Conservation (phyloP, 805 yeast genomes). For the Lipomyces yamanashiensis region DNA sequence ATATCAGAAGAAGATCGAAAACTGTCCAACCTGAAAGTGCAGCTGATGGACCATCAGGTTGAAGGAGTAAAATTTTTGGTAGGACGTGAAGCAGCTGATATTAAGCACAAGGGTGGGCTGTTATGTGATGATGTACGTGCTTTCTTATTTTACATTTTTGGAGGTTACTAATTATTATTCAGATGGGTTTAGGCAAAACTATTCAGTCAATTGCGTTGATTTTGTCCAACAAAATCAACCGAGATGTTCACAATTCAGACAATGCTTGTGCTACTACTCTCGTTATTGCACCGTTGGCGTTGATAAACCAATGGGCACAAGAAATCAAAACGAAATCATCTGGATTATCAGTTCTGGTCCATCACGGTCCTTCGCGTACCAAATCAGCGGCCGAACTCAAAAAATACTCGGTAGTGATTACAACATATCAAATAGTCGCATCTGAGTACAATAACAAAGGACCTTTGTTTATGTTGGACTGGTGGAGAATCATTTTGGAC, state of each 20-base stretch:
- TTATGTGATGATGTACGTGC: constrained; percentile 68
- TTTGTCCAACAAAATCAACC: constrained; percentile 46
- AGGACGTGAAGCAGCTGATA: constrained; percentile 46
- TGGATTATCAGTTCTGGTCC: constrained; percentile 39
- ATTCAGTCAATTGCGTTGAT: constrained; percentile 75
- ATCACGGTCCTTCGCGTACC: constrained; percentile 48
- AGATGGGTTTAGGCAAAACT: constrained; percentile 87
- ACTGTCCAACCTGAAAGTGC: constrained; percentile 50
- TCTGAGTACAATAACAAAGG: constrained; percentile 40
- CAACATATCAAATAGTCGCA: constrained; percentile 83
- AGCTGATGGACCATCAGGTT: constrained; percentile 54
- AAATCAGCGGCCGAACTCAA: constrained; percentile 36
- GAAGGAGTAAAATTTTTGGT: constrained; percentile 52
- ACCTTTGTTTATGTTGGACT: constrained; percentile 42
- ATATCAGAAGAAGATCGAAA: constrained; percentile 5
- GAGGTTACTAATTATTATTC: constrained; percentile 45
- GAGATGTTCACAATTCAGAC: constrained; percentile 50
- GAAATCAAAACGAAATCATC: constrained; percentile 48
- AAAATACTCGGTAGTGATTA: constrained; percentile 76
- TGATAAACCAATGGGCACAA: constrained; percentile 50
- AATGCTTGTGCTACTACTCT: constrained; percentile 45
- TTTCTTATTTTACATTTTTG: not conserved
- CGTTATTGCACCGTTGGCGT: constrained; percentile 52
- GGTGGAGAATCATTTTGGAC: constrained; percentile 66
- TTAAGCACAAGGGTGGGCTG: constrained; percentile 56